Evolutionary conservation across 352 stramenopile genomes (phyloP), one percentile per base, ranked within the genome.

Genomic region (Pythium chondricola): DNA sequence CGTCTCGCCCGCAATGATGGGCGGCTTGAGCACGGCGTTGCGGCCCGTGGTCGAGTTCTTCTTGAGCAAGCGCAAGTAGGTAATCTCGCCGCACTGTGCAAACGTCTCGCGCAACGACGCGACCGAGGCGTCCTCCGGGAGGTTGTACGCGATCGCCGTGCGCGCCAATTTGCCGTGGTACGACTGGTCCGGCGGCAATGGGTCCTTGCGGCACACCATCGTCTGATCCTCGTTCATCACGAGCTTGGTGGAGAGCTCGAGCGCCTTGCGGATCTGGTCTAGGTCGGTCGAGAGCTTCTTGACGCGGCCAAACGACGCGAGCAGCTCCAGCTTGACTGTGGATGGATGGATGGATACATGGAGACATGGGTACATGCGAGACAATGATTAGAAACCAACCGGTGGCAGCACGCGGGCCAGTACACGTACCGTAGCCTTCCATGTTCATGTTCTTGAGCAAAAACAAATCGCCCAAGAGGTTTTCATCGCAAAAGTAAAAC

Each of bases 361-460:
- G 38, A 32, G n/a, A 46, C 3, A 57, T 16, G 59, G 18, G 41
- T 31, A 43, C 39, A 39, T n/a, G n/a, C n/a, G n/a, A n/a, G 17
- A 59, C 29, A 46, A n/a, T 41, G 22, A 30, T 38, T 22, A 11
- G 22, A 39, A 1, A 10, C 1, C 18, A 32, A 20, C 20, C 29
- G 16, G 9, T 13, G 17, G 27, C 27, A 53, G 36, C 22, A 17
- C 18, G 18, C 22, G n/a, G n/a, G n/a, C n/a, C n/a, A n/a, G n/a
- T n/a, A n/a, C n/a, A n/a, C 71, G 40, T 63, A 83, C 71, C 72
- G 40, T 93, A 93, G 47, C 82, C 82, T 50, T 93, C 79, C 55
- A 78, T 74, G 52, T 93, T 93, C 82, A 93, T 93, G 54, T 93
- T 93, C 58, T 93, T 93, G 29, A 93, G 50, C 64, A 93, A 52